A percentile compares a stretch with the other conserved stretches of the same genome.
These are phyloP conservation scores for Rutstroemia sp. DNA, from an alignment of 2,329 filamentous ascomycete genomes.

Conservation along the genomic window DNA sequence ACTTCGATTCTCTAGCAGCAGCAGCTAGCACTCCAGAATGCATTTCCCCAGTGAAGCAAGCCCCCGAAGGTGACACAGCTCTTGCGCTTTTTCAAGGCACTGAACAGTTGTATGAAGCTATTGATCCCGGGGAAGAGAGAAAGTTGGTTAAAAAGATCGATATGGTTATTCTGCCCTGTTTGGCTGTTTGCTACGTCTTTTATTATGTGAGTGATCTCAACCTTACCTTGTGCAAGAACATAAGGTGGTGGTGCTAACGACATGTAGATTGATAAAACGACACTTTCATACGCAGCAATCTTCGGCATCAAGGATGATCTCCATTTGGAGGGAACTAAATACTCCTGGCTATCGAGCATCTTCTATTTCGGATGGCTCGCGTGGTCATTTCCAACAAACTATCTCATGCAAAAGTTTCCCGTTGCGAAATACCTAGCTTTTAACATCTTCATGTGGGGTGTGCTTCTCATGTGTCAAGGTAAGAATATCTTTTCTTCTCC, in stretches of 20 bases:
- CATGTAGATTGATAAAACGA: conserved; percentile 34
- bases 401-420: conserved; percentile 42
- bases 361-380: conserved; percentile 50
- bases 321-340: conserved; percentile 41
- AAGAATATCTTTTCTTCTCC: conserved; percentile 15
- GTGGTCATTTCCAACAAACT: conserved; percentile 48
- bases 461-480: conserved; percentile 1
- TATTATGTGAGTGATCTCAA: not conserved
- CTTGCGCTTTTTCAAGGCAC: not conserved
- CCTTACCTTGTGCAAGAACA: not conserved
- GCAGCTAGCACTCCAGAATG: no score
- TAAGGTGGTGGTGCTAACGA: not conserved
- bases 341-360: conserved; percentile 30
- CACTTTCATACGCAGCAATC: conserved; percentile 47
- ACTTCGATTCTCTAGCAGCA: no score
- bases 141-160: conserved; percentile 1
- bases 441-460: conserved; percentile 5
- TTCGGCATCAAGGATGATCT: conserved; percentile 50
- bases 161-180: conserved; percentile 1
- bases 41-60: no score
- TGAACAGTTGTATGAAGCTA: not conserved
- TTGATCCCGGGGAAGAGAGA: not conserved
- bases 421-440: conserved; percentile 41
- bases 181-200: conserved; percentile 1
- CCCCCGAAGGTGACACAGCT: not conserved